A percentile compares a stretch with the other conserved stretches of the same genome.
Conservation (phyloP, 176 grass and related monocot species). For the Eragrostis curvula region DNA sequence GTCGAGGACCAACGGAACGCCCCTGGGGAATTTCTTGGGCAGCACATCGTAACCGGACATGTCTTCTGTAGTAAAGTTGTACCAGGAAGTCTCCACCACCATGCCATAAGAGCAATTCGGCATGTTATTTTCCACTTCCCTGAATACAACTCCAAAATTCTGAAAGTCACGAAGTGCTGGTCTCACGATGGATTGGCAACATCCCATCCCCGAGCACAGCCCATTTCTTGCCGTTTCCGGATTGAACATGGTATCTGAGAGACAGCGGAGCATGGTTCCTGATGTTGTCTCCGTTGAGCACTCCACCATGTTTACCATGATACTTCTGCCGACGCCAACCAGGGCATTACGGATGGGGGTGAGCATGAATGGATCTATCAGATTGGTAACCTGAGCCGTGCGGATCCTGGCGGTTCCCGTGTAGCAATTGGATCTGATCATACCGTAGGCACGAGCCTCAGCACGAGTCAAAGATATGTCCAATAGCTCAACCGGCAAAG, state of each 20-base stretch:
- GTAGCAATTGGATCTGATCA: not conserved
- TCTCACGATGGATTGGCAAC: not conserved
- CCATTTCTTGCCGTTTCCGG: not conserved
- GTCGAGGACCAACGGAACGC: not conserved
- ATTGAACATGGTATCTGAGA: not conserved
- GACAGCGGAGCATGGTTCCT: not conserved
- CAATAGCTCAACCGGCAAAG: not conserved
- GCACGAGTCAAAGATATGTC: not conserved
- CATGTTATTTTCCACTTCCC: no score
- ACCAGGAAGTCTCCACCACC: not conserved
- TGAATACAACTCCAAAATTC: not conserved
- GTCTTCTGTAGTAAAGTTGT: not conserved
- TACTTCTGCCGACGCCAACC: not conserved
- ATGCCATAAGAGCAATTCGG: slow-evolving; percentile 7
- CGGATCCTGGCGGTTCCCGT: no score
- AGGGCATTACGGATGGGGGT: not conserved
- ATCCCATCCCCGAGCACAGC: not conserved
- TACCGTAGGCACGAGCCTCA: not conserved
- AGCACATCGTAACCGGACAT: not conserved
- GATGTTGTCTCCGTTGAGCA: not conserved
- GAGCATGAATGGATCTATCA: not conserved
- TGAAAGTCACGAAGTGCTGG: no score
- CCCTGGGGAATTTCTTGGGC: not conserved
- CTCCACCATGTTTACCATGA: no score
- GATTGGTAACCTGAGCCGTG: not conserved